phyloP scores from a whole-genome alignment of 495 filamentous ascomycete genomes.

The Penicillium verhagenii region DNA sequence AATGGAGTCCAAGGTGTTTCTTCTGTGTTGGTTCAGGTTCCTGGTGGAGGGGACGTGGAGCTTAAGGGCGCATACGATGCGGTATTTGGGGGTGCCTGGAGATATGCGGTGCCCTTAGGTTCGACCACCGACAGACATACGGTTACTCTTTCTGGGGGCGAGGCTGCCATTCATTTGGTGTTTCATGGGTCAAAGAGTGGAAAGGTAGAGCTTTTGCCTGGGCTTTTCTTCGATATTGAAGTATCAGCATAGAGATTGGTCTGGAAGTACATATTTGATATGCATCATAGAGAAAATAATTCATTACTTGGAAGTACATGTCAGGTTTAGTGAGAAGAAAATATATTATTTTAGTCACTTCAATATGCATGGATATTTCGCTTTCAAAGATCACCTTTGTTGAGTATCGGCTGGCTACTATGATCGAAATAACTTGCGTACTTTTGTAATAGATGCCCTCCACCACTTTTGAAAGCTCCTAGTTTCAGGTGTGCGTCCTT shows the following conservation, averaged over 20 bases:
- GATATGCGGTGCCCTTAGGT: constrained; percentile 15
- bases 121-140: neutral
- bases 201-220: constrained; percentile 16
- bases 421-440: neutral
- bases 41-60: neutral
- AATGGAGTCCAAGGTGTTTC: constrained; percentile 15
- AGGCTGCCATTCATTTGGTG: constrained; percentile 6
- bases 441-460: neutral
- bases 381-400: too few relatives aligned
- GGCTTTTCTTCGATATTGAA: constrained; percentile 14
- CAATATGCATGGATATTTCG: too few relatives aligned
- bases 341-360: too few relatives aligned
- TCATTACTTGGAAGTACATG: too few relatives aligned
- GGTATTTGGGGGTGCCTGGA: constrained; percentile 6
- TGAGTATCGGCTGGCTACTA: too few relatives aligned
- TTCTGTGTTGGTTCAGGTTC: constrained; percentile 9
- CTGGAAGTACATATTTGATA: too few relatives aligned
- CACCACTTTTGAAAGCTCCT: neutral
- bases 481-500: neutral
- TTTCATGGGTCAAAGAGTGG: constrained; percentile 12
- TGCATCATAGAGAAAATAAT: too few relatives aligned
- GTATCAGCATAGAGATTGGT: neutral
- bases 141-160: constrained; percentile 8
- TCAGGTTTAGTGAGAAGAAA: too few relatives aligned
- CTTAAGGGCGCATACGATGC: constrained; percentile 12